These are phyloP conservation scores for Omphalea diandra DNA, from an alignment of 441 rosid genomes.

Conservation along the genomic window DNA sequence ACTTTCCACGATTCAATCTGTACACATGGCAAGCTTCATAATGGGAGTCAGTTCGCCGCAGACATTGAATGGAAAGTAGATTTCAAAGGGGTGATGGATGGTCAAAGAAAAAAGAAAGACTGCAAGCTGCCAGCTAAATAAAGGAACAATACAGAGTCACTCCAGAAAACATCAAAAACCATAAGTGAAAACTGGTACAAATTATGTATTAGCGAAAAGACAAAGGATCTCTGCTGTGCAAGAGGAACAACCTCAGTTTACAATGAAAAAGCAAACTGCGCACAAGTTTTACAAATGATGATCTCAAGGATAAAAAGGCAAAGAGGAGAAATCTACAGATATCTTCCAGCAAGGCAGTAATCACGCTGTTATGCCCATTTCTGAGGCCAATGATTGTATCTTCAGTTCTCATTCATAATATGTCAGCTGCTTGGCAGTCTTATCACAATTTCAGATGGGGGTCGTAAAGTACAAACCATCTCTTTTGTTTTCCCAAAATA, in stretches of 20 bases:
- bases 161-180: neutral
- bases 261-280: constrained; percentile 1
- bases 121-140: neutral
- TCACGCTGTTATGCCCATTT: neutral
- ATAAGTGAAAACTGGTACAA: neutral
- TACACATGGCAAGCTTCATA: too few relatives aligned
- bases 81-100: too few relatives aligned
- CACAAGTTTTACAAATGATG: neutral
- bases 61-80: too few relatives aligned
- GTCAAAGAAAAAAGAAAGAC: too few relatives aligned
- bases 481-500: constrained; percentile 97
- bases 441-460: constrained; percentile 71
- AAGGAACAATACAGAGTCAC: neutral
- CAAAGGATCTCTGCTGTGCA: neutral
- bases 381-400: neutral
- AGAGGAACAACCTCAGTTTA: neutral
- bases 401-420: neutral
- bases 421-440: constrained; percentile 61
- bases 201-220: neutral
- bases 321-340: constrained; percentile 6
- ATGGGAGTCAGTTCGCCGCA: too few relatives aligned
- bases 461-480: constrained; percentile 91
- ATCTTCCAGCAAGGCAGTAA: neutral
- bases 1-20: too few relatives aligned
- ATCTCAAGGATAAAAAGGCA: neutral